Evolutionary conservation across 306 rosid species (phyloP).

Genomic region (Quercus suber): DNA sequence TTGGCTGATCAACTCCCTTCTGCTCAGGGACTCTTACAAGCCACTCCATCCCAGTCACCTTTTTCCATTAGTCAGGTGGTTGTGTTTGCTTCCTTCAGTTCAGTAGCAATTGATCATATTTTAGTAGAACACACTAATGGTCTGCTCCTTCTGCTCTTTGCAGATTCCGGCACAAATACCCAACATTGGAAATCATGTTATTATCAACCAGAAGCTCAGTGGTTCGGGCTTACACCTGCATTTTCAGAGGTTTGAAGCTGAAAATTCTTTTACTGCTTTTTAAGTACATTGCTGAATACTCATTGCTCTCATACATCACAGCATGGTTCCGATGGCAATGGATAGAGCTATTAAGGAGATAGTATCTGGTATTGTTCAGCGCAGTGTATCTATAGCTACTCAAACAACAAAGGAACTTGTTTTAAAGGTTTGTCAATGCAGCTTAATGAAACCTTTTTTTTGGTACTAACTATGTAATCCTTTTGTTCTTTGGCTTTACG

Average conservation of each 20-base stretch:
- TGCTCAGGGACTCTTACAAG: conserved; percentile 79
- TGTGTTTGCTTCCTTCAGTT: neutral
- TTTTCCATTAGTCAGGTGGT: conserved; percentile 71
- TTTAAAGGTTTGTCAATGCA: conserved; percentile 61
- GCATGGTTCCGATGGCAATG: conserved; percentile 91
- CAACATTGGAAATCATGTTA: conserved; percentile 73
- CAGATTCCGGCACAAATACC: conserved; percentile 78
- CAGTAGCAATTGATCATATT: neutral
- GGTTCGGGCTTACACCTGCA: conserved; percentile 69
- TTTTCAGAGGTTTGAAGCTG: conserved; percentile 77
- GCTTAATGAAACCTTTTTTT: conserved; percentile 2
- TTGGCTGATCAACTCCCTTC: conserved; percentile 81
- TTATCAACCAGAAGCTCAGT: conserved; percentile 82
- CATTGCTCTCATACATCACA: conserved; percentile 29
- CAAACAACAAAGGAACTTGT: conserved; percentile 99
- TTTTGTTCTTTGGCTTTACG: neutral
- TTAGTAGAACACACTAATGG: conserved; percentile 1
- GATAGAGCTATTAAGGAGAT: conserved; percentile 95
- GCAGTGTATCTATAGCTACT: conserved; percentile 96
- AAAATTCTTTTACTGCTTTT: conserved; percentile 13
- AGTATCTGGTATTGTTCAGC: conserved; percentile 83
- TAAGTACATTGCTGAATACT: conserved; percentile 7
- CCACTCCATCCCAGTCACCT: conserved; percentile 61
- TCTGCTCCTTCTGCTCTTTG: conserved; percentile 20
- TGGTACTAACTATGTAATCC: neutral